Percentiles rank a stretch among this genome's conserved stretches.
phyloP scores from a whole-genome alignment of 768 basidiomycete genomes.

The Serendipita vermifera region DNA sequence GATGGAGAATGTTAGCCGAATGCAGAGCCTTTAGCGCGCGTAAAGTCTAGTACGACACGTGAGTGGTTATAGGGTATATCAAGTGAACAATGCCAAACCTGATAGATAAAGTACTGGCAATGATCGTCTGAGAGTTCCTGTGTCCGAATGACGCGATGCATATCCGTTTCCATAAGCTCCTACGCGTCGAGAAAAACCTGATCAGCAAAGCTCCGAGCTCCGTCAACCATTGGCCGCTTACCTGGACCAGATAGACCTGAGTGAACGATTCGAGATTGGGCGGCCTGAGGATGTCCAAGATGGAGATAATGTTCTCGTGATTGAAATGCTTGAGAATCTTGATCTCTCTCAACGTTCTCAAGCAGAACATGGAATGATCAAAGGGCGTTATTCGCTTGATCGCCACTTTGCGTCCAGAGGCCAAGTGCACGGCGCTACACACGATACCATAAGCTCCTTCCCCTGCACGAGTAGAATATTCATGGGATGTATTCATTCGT shows the following conservation, averaged over 20 bases:
- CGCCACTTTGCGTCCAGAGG: conserved; percentile 74
- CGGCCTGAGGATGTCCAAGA: conserved; percentile 86
- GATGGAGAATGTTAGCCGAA: conserved; percentile 86
- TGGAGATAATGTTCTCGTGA: conserved; percentile 85
- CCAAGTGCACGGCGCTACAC: conserved; percentile 54
- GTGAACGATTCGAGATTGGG: conserved; percentile 61
- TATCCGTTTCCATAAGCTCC: conserved; percentile 77
- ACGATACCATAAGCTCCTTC: conserved; percentile 91
- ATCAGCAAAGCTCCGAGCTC: conserved; percentile 2
- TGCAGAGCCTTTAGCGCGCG: conserved; percentile 91
- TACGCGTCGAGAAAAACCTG: conserved; percentile 13
- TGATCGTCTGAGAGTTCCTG: conserved; percentile 92
- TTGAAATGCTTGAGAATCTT: conserved; percentile 83
- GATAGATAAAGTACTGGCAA: conserved; percentile 95
- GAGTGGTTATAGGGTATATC: neutral
- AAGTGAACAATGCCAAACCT: conserved; percentile 27
- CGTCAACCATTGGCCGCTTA: conserved; percentile 34
- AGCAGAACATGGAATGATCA: conserved; percentile 87
- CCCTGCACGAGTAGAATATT: conserved; percentile 28
- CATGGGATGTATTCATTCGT: neutral
- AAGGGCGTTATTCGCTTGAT: conserved; percentile 95
- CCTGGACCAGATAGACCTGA: conserved; percentile 65
- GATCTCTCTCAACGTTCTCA: conserved; percentile 74
- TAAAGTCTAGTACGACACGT: conserved; percentile 45
- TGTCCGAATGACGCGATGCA: conserved; percentile 92